Evolutionary conservation across 2,329 filamentous ascomycete genomes (phyloP).

Genomic region (Pseudogymnoascus sp.): DNA sequence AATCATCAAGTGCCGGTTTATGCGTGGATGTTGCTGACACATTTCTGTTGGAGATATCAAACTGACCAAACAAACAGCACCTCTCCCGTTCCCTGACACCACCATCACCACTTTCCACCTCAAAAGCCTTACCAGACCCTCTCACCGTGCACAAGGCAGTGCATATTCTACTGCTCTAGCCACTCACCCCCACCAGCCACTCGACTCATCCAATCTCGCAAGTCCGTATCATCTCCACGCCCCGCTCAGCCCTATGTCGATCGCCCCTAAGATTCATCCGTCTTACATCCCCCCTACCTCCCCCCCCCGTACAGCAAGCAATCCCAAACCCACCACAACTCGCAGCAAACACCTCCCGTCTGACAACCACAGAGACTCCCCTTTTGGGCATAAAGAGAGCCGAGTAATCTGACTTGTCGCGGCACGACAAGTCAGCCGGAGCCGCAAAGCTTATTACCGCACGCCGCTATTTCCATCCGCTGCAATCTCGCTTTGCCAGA

Average conservation of each 20-base stretch:
- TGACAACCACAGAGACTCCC: neutral
- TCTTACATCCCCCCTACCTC: neutral
- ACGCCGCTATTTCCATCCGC: neutral
- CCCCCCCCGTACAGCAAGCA: neutral
- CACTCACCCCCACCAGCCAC: neutral
- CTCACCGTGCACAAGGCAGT: neutral
- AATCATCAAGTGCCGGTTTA: neutral
- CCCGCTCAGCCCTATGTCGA: slow-evolving; percentile 3
- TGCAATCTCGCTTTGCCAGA: slow-evolving; percentile 2
- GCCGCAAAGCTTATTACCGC: neutral
- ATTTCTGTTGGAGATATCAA: neutral
- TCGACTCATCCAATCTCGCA: neutral
- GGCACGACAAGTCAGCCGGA: neutral
- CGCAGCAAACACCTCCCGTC: neutral
- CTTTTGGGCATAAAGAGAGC: neutral
- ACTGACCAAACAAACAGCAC: neutral
- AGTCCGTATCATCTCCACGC: neutral
- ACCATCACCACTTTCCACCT: neutral
- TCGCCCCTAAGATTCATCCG: neutral
- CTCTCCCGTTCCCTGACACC: neutral
- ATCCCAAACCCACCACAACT: neutral
- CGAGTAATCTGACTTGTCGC: neutral
- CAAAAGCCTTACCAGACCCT: neutral
- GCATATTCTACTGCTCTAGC: neutral
- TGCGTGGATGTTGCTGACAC: neutral